Conservation (phyloP, 2,329 filamentous ascomycete species). For the Beauveria sp. region DNA sequence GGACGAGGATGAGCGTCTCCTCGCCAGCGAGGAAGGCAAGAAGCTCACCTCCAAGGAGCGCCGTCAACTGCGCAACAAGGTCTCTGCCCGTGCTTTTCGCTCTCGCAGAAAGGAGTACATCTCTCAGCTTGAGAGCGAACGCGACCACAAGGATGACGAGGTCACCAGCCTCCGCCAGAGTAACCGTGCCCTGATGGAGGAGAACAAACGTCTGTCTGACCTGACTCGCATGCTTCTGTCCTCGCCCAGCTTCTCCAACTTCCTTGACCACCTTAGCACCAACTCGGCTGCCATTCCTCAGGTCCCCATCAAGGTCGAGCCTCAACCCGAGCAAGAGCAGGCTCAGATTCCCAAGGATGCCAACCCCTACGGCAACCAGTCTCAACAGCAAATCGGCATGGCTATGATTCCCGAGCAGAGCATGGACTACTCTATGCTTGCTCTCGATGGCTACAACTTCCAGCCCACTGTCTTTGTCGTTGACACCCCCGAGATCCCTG, state of each 20-base stretch:
- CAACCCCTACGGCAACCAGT: constrained; percentile 50
- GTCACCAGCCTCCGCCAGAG: constrained; percentile 71
- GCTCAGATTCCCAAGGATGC: constrained; percentile 57
- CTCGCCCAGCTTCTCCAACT: constrained; percentile 75
- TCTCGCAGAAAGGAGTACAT: constrained; percentile 99
- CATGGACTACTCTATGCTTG: constrained; percentile 68
- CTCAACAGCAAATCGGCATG: constrained; percentile 66
- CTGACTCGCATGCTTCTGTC: constrained; percentile 75
- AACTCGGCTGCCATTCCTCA: constrained; percentile 44
- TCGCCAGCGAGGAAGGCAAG: constrained; percentile 97
- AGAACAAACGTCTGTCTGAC: constrained; percentile 74
- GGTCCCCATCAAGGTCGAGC: constrained; percentile 31
- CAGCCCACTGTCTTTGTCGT: constrained; percentile 70
- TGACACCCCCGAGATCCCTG: constrained; percentile 60
- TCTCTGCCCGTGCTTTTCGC: constrained; percentile 93
- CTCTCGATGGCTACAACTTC: constrained; percentile 52
- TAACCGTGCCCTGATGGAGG: constrained; percentile 74
- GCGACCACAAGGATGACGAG: constrained; percentile 77
- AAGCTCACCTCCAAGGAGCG: constrained; percentile 98
- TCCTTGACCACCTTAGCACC: constrained; percentile 62
- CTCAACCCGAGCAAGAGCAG: constrained; percentile 35
- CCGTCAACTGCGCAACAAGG: constrained; percentile 96
- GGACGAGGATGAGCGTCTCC: constrained; percentile 91
- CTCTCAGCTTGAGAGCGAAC: constrained; percentile 82
- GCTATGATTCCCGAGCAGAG: constrained; percentile 74